Base-by-base conservation (phyloP, 495 filamentous ascomycete genomes). In the Penicillium fimorum region DNA sequence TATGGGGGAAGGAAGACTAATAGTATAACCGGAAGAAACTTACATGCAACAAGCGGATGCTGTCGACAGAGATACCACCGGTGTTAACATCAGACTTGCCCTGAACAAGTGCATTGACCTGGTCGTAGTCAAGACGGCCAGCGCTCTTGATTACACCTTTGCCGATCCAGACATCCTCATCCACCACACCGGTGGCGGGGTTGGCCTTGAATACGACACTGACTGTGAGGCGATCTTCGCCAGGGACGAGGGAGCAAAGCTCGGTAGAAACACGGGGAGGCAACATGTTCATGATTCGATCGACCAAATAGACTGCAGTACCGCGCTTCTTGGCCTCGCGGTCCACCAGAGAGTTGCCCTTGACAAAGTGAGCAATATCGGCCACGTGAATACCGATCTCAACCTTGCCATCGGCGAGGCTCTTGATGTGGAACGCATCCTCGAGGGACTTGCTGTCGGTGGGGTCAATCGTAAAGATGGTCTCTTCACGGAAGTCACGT, bases 251-350 rank as follows among this genome's bases (percentile, higher is more conserved):
- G 50, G 93, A 92, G 77, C 91, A 94, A 48, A 97, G 78, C 49
- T 97, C 93, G 38, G 84, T 82, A 9, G 91, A 87, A 51, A 98
- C 79, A 68, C 86, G 90, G 0, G 88, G 79, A 15, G 94, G 94
- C 44, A 98, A 82, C 83, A 98, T 83, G 60, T 92, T 90, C 66
- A 96, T 96, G 51, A 89, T 84, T 24, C 91, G 84, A 73, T 96
- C 92, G 71, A 96, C 87, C 49, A 98, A 77, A 62, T 97, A 92
- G 15, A 98, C 94, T 35, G 90, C 92, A 49, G 94, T 97, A 54
- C 93, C 95, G 30, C 94, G 88, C 79, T 98, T 98, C 83, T 95
- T 96, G 1, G 94, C 94, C 75, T 98, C 94, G 42, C 94, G 88
- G 67, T 98, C 94, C 32, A 97, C 93, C 47, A 98, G 82, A 20